Base-by-base conservation (phyloP, 108 stramenopile species). In the Pseudonitzschia pungens region DNA sequence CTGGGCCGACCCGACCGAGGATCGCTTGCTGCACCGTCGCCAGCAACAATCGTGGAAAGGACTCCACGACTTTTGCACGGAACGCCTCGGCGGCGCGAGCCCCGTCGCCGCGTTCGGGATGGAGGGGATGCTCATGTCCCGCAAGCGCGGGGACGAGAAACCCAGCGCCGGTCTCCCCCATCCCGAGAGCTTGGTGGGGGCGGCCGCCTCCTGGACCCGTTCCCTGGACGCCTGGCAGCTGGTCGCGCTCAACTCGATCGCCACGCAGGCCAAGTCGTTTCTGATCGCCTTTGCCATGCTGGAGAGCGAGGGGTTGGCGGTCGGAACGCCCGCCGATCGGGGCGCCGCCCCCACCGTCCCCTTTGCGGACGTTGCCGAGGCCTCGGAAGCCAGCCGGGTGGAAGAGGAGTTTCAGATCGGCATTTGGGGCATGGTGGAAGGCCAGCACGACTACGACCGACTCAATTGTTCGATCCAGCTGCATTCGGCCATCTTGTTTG, bases 331-430 rank as follows among this genome's bases (percentile, higher is more conserved):
- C 59, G 11, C 36, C 45, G 32, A 22, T n/a, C 4, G 69, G 68
- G 27, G 75, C 36, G 27, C 12, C 41, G 18, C 16, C 72, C 40
- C 44, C 41, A n/a, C 32, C 31, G 21, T 22, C 31, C 52, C 50
- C 20, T 45, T 52, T 70, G 48, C 27, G 31, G 45, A 43, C 45
- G 68, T 82, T 4, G 68, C 76, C n/a, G 73, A 93, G 73, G 98
- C 96, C 15, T 74, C 87, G 41, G 74, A 79, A 27, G 97, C 97
- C 12, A 80, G 90, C 18, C 83, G 99, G 18, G 87, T 99, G 4
- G 99, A 99, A 78, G 99, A 99, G 77, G 98, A 98, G 73, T 98
- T 96, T 73, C 94, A 99, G 73, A 96, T 99, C 70, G 86, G 89
- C 41, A 77, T 74, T 50, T 98, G 98, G 98, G 99, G 99, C 14